Percentiles rank a stretch among this genome's conserved stretches.
Evolutionary conservation across 2,329 filamentous ascomycete genomes (phyloP).

Genomic region (Penicillium sp.): DNA sequence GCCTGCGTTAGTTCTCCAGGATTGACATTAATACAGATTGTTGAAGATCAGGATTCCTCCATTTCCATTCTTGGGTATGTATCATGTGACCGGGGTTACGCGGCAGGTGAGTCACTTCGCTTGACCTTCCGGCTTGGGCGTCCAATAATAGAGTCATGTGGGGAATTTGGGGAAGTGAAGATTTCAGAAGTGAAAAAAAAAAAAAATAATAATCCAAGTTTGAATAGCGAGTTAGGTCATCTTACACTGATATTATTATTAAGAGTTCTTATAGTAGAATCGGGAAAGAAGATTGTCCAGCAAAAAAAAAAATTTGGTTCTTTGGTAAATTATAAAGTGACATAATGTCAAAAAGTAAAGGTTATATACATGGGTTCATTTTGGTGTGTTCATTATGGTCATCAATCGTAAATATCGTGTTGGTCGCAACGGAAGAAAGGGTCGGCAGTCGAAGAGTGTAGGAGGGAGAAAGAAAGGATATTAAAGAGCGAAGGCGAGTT

Average conservation of each 20-base stretch:
- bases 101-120: constrained; percentile 12
- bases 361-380: constrained; percentile 14
- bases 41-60: neutral
- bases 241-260: neutral
- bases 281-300: neutral
- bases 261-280: neutral
- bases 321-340: constrained; percentile 1
- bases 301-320: constrained; percentile 1
- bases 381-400: constrained; percentile 19
- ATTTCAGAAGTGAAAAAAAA: neutral
- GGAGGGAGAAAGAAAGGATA: neutral
- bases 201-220: no score
- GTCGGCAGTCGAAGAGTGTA: neutral
- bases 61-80: neutral
- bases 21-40: neutral
- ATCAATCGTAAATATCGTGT: constrained; percentile 20
- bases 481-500: neutral
- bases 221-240: no score
- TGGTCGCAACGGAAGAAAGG: neutral
- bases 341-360: constrained; percentile 1
- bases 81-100: constrained; percentile 10
- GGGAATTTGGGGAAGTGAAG: neutral
- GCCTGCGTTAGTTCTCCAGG: constrained; percentile 10
- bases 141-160: constrained; percentile 11
- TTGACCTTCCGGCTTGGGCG: constrained; percentile 3